Evolutionary conservation across 2,329 filamentous ascomycete species (phyloP), one percentile per base, ranked within the genome.

Genomic region (Claviceps fusiformis): DNA sequence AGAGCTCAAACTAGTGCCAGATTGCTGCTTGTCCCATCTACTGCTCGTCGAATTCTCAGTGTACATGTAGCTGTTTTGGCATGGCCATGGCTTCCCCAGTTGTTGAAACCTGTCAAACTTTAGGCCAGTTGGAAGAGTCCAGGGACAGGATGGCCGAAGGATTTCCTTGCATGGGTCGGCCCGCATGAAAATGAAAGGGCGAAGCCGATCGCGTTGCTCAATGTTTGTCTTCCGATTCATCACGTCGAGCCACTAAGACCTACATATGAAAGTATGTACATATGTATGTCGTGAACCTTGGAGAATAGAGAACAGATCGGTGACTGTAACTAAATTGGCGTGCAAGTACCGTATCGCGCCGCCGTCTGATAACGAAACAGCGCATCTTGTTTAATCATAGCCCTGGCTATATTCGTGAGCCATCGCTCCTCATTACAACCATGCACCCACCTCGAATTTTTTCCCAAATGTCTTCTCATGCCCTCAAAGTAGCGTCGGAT

Each of bases 401-500:
- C 39, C 9, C 27, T 41, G 29, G 31, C 17, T 3, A 45, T 39
- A 39, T 45, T 43, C 50, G 15, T 45, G n/a, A 19, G 54, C 39
- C 50, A 53, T 50, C 54, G 33, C 50, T 45, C 46, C 35, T 56
- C 45, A 10, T 52, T 29, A 3, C 15, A 33, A 37, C 37, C 35
- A 33, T 46, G 46, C 29, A 24, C 47, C 47, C 44, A 56, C 24
- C 54, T 41, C 29, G 19, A 17, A 11, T 17, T 27, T 29, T 29
- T 37, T 46, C 24, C 41, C 39, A 56, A 24, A 55, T 43, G 41
- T 54, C 50, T 50, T 54, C 55, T 44, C 49, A 53, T 7, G 50
- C 54, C 27, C 56, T 50, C 46, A 56, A 55, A 10, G 52, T 41
- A 15, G 35, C 54, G 33, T 52, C 59, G n/a, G 67, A 61, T 1